Base-by-base conservation (phyloP, 2,329 filamentous ascomycete species). In the Colletotrichum higginsianum region DNA sequence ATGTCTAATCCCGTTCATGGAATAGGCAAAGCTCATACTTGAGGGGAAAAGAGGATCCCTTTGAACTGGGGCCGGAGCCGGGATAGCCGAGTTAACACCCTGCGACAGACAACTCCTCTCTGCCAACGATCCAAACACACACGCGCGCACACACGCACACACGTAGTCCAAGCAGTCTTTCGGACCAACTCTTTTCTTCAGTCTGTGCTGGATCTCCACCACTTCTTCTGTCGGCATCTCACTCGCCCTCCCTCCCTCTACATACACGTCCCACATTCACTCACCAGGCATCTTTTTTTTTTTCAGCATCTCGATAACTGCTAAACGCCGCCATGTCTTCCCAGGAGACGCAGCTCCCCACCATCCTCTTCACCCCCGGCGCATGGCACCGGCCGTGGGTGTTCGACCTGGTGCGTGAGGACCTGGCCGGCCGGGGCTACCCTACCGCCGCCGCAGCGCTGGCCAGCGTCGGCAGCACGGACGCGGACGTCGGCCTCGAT, bases 341-440 rank as follows among this genome's bases (percentile, higher is more conserved):
- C 6, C 12, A 30, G 30, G 6, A 30, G 30, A 30, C 30, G 30
- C 30, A 23, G n/a, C 61, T 53, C 30, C 66, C 71, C 35, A 73
- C 76, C n/a, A 77, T 84, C 16, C 75, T 85, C 12, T 78, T 84
- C 53, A 78, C 78, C 6, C 80, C 81, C 0, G 83, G 83, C 15
- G 82, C 82, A 18, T 84, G 82, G 81, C 75, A 83, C 57, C 72
- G 70, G 1, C 77, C 82, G 2, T 65, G 66, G 26, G 74, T 76
- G 52, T 84, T 78, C 56, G 72, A 79, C 40, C 66, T 71, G 2
- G 72, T 82, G 2, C 77, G 77, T 7, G 67, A 77, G 9, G 75
- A 74, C 13, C 81, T 84, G 4, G 62, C 77, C 8, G 61, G 42
- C 1, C 75, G 77, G 16, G 82, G 79, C 3, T 83, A 80, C 72